Percentiles rank a stretch among this genome's conserved stretches.
Evolutionary conservation across 495 filamentous ascomycete genomes (phyloP).

Genomic region (Neurospora sp.): DNA sequence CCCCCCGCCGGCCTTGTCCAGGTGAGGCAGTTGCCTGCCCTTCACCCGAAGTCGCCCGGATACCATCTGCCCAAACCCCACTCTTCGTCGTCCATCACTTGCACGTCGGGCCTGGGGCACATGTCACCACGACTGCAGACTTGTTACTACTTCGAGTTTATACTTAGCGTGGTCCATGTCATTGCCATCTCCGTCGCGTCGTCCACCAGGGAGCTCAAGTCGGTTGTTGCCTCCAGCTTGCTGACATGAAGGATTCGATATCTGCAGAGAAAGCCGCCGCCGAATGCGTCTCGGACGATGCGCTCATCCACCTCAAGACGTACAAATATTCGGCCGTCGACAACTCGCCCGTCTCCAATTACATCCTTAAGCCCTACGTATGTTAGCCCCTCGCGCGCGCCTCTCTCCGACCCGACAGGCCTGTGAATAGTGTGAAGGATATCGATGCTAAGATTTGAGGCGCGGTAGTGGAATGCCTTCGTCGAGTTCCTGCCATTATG

Average conservation of each 20-base stretch:
- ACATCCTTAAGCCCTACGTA: constrained; percentile 94
- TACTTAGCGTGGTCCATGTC: background rate
- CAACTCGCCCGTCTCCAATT: constrained; percentile 87
- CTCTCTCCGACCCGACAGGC: background rate
- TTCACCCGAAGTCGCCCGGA: background rate
- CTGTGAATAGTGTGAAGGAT: background rate
- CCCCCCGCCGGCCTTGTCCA: background rate
- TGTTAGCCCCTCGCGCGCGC: constrained; percentile 21
- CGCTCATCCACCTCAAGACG: constrained; percentile 71
- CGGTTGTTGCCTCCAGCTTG: constrained; percentile 1
- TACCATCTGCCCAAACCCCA: background rate
- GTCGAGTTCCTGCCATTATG: constrained; percentile 88
- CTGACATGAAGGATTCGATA: constrained; percentile 14
- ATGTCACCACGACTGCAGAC: background rate
- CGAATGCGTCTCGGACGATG: constrained; percentile 50
- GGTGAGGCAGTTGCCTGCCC: background rate
- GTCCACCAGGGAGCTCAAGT: constrained; percentile 1
- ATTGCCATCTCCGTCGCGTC: constrained; percentile 3
- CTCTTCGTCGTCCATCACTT: background rate
- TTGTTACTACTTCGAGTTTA: background rate
- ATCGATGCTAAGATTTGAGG: constrained; percentile 2
- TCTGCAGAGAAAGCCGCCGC: constrained; percentile 37
- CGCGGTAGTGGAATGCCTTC: constrained; percentile 83
- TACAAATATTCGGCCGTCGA: constrained; percentile 98
- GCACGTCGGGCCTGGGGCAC: background rate